Evolutionary conservation across 2,329 filamentous ascomycete genomes (phyloP).

Genomic region (Aquanectria penicillioides): DNA sequence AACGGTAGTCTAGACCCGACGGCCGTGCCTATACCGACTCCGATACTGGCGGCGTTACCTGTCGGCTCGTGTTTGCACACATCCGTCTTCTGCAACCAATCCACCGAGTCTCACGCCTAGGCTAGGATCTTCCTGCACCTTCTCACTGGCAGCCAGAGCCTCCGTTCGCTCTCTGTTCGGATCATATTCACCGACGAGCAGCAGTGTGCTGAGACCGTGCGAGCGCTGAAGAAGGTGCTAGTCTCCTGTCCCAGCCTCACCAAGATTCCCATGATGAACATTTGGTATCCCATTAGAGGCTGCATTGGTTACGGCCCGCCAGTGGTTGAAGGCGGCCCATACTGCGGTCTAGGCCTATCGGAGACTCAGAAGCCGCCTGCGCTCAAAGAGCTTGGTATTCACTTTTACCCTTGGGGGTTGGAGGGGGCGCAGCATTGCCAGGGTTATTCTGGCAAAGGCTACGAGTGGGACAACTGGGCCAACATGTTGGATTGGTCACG

Average conservation of each 20-base stretch:
- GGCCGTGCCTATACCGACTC: not conserved
- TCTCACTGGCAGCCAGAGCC: slow-evolving; percentile 7
- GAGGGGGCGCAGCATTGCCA: not conserved
- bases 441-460: slow-evolving; percentile 4
- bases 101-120: slow-evolving; percentile 4
- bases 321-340: not conserved
- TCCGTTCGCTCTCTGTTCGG: slow-evolving; percentile 4
- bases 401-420: slow-evolving; percentile 15
- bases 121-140: not conserved
- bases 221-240: slow-evolving; percentile 12
- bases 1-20: not conserved
- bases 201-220: slow-evolving; percentile 19
- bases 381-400: slow-evolving; percentile 14
- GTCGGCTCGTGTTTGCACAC: not conserved
- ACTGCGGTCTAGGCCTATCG: slow-evolving; percentile 16
- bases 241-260: slow-evolving; percentile 23
- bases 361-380: slow-evolving; percentile 14
- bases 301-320: not conserved
- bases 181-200: slow-evolving; percentile 16
- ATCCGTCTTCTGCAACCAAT: not conserved
- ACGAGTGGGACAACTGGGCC: slow-evolving; percentile 11
- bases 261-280: slow-evolving; percentile 3
- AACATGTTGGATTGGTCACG: slow-evolving; percentile 20
- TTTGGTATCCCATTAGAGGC: slow-evolving; percentile 10
- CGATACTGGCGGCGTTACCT: slow-evolving; percentile 13